Evolutionary conservation across 805 yeast species (phyloP).

Genomic region (Nadsonia fulvescens): DNA sequence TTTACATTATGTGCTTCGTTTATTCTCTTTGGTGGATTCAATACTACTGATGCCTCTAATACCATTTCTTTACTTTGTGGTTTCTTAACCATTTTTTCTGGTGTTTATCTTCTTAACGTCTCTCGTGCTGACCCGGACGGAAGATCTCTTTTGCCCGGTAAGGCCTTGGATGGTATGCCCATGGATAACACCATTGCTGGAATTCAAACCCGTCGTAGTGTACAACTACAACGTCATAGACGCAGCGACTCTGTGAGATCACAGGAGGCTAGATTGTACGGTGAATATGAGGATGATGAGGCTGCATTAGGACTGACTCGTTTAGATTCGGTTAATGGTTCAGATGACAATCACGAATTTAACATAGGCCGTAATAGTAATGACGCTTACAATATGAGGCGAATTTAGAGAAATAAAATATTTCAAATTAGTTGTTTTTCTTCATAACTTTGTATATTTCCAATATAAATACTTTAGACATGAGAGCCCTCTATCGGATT

Average conservation of each 20-base stretch:
- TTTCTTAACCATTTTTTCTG: constrained; percentile 70
- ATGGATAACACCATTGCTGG: constrained; percentile 74
- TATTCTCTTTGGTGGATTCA: constrained; percentile 71
- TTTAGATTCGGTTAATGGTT: constrained; percentile 14
- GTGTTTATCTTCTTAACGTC: constrained; percentile 68
- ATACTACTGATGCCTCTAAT: constrained; percentile 63
- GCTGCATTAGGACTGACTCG: constrained; percentile 18
- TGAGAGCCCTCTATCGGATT: too few species aligned
- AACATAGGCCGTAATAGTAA: too few species aligned
- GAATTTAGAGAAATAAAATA: too few species aligned
- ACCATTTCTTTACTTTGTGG: constrained; percentile 71
- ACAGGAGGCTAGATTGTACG: constrained; percentile 13
- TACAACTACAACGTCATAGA: constrained; percentile 38
- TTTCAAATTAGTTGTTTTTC: too few species aligned
- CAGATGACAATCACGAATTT: constrained; percentile 4
- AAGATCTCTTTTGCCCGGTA: constrained; percentile 23
- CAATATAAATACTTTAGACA: too few species aligned
- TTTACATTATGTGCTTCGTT: constrained; percentile 75
- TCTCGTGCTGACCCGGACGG: constrained; percentile 32
- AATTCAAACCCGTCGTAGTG: constrained; percentile 55
- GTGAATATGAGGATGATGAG: constrained; percentile 18
- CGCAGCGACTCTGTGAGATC: constrained; percentile 15
- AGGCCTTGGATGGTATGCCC: constrained; percentile 53
- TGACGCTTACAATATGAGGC: too few species aligned
- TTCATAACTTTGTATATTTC: too few species aligned